Conservation (phyloP, 2,329 filamentous ascomycete species). For the Acrodontium crateriforme region DNA sequence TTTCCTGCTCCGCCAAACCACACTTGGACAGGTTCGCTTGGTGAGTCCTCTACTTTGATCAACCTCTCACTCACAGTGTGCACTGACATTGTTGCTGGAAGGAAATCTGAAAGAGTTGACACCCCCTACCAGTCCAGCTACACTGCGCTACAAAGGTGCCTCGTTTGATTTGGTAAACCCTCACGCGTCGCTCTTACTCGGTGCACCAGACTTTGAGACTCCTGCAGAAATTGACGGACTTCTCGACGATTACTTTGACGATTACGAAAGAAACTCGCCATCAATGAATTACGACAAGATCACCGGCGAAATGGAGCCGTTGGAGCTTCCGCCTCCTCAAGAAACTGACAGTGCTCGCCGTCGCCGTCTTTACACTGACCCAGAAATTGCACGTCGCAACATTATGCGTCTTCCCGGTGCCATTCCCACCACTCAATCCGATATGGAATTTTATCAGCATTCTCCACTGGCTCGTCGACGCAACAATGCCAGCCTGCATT, state of each 20-base stretch:
- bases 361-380: conserved; percentile 14
- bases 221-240: conserved; percentile 21
- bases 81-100: conserved; percentile 7
- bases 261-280: conserved; percentile 4
- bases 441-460: background rate
- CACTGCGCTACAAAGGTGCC: conserved; percentile 18
- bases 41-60: conserved; percentile 12
- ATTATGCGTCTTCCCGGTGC: conserved; percentile 12
- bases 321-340: conserved; percentile 5
- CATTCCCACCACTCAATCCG: background rate
- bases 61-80: background rate
- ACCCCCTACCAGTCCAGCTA: conserved; percentile 13
- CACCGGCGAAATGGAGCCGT: conserved; percentile 9
- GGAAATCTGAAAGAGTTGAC: conserved; percentile 9
- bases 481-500: background rate
- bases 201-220: conserved; percentile 15
- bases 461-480: background rate
- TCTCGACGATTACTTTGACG: conserved; percentile 19
- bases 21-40: conserved; percentile 14
- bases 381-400: conserved; percentile 14
- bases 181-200: conserved; percentile 20
- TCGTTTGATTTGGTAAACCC: conserved; percentile 24
- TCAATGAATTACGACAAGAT: conserved; percentile 4
- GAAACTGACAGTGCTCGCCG: conserved; percentile 8
- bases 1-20: conserved; percentile 18